These are phyloP conservation scores for Purpureocillium lavendulum DNA, from an alignment of 2,329 filamentous ascomycete species.

Conservation along the genomic window DNA sequence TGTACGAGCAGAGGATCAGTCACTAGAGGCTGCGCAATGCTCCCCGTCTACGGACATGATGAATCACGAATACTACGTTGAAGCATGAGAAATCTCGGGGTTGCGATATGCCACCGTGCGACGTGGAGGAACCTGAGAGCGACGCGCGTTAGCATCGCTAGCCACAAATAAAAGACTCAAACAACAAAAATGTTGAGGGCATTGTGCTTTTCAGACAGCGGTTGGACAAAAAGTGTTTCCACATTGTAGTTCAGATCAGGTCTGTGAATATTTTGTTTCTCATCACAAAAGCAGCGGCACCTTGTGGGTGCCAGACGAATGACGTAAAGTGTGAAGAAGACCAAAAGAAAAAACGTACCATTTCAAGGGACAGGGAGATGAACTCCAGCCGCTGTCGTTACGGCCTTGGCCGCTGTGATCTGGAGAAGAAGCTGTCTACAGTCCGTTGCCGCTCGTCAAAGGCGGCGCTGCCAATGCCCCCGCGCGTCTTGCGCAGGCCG, in stretches of 20 bases:
- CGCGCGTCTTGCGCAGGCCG: conserved; percentile 68
- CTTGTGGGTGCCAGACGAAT: background rate
- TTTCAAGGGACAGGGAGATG: no score
- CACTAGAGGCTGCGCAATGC: no score
- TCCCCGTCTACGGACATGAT: no score
- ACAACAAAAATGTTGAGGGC: background rate
- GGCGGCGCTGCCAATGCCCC: conserved; percentile 71
- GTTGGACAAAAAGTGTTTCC: conserved; percentile 67
- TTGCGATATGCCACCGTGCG: no score
- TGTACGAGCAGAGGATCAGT: no score
- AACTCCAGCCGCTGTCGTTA: no score
- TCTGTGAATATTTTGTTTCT: conserved; percentile 66
- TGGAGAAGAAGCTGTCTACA: conserved; percentile 69
- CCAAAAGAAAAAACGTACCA: conserved; percentile 28
- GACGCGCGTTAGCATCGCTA: conserved; percentile 1
- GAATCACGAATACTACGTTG: no score
- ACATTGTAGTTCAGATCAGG: conserved; percentile 71
- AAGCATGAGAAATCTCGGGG: no score
- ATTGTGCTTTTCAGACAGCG: conserved; percentile 58
- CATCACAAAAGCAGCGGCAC: conserved; percentile 47
- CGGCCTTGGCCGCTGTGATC: conserved; percentile 4
- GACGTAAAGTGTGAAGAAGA: conserved; percentile 3
- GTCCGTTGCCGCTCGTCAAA: conserved; percentile 70
- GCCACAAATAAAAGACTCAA: background rate
- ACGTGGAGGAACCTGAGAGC: no score